Evolutionary conservation across 345 rosid genomes (phyloP).

Genomic region (Crucihimalaya himalaica): DNA sequence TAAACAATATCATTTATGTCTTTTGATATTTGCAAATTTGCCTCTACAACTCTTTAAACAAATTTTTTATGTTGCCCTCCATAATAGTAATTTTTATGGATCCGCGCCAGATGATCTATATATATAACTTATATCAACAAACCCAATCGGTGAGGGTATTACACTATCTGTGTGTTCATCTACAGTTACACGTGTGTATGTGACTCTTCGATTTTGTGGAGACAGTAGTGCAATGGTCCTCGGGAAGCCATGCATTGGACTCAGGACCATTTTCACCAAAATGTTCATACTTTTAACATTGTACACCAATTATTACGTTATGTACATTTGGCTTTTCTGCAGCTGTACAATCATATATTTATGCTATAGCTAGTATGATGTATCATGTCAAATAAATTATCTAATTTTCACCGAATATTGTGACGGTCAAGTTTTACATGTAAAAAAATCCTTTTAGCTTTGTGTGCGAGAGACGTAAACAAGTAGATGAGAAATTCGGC

Average conservation of each 20-base stretch:
- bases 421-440: neutral
- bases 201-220: neutral
- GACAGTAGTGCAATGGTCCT: slow-evolving; percentile 11
- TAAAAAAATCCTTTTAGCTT: neutral
- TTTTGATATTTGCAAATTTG: no score
- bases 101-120: no score
- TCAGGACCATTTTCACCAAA: slow-evolving; percentile 24
- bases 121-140: neutral
- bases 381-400: neutral
- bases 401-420: neutral
- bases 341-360: slow-evolving; percentile 14
- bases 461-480: neutral
- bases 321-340: slow-evolving; percentile 10
- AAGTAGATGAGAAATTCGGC: neutral
- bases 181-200: neutral
- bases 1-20: no score
- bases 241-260: neutral
- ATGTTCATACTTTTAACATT: slow-evolving; percentile 26
- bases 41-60: no score
- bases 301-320: neutral
- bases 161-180: neutral
- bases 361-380: neutral
- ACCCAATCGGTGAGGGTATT: slow-evolving; percentile 4
- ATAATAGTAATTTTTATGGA: no score
- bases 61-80: no score